These are phyloP conservation scores for Colletotrichum salicis DNA, from an alignment of 2,329 filamentous ascomycete genomes.

Conservation along the genomic window DNA sequence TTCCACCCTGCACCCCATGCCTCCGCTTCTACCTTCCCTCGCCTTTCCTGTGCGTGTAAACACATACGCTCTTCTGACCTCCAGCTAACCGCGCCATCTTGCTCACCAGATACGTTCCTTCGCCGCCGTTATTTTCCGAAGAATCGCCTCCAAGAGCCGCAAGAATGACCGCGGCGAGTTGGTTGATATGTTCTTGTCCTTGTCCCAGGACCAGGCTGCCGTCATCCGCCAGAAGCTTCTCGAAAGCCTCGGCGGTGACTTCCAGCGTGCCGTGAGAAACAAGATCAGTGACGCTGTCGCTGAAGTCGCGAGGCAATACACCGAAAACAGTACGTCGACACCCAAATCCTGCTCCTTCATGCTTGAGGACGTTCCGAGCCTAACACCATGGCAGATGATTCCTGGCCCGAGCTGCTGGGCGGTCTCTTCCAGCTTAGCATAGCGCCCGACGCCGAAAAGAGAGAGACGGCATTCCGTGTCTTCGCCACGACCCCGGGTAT, in stretches of 20 bases:
- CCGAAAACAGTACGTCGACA: conserved; percentile 79
- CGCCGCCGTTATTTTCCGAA: conserved; percentile 91
- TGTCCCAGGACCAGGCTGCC: conserved; percentile 77
- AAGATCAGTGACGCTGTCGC: conserved; percentile 98
- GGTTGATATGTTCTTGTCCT: conserved; percentile 86
- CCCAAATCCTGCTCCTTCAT: neutral
- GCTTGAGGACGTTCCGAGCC: neutral
- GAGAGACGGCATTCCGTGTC: conserved; percentile 93
- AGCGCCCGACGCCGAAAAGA: conserved; percentile 81
- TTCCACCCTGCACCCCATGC: conserved; percentile 8
- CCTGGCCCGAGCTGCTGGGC: conserved; percentile 89
- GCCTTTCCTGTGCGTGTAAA: neutral
- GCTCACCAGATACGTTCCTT: conserved; percentile 81
- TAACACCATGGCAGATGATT: conserved; percentile 67
- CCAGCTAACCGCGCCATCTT: conserved; percentile 7
- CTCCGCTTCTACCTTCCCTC: neutral
- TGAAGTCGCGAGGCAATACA: conserved; percentile 93
- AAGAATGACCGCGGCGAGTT: conserved; percentile 79
- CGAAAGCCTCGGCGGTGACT: conserved; percentile 78
- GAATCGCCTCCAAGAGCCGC: conserved; percentile 88
- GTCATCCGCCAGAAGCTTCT: conserved; percentile 88
- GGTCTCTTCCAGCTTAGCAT: conserved; percentile 92
- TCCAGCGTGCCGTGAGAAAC: conserved; percentile 80
- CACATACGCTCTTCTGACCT: neutral
- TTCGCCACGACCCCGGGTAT: conserved; percentile 95